A percentile compares a stretch with the other conserved stretches of the same genome.
Evolutionary conservation across 495 filamentous ascomycete species (phyloP).

Genomic region (Neurospora sublineolata): DNA sequence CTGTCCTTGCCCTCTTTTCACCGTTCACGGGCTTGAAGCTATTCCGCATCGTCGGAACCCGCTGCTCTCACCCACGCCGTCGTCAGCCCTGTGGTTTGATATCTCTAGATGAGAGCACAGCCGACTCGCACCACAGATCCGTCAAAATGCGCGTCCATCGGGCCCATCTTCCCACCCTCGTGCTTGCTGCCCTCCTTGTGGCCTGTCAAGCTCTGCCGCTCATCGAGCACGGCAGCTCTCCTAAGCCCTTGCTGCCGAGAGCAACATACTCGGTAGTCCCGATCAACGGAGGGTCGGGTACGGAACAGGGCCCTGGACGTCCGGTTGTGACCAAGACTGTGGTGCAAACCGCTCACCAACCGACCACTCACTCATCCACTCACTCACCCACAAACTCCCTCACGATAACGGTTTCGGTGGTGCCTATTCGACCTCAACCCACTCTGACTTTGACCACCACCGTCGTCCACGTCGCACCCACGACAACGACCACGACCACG

Average conservation of each 20-base stretch:
- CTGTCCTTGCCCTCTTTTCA: background rate
- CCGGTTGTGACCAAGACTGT: conserved; percentile 11
- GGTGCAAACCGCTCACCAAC: conserved; percentile 3
- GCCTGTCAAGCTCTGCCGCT: conserved; percentile 8
- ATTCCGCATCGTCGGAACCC: background rate
- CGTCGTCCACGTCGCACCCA: background rate
- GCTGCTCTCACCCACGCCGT: background rate
- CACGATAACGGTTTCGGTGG: conserved; percentile 5
- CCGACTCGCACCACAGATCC: background rate
- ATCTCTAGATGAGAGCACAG: background rate
- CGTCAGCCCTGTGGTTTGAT: background rate
- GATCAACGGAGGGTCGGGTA: conserved; percentile 16
- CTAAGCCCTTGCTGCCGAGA: conserved; percentile 8
- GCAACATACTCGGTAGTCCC: conserved; percentile 21
- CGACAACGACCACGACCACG: background rate
- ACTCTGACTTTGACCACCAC: conserved; percentile 5
- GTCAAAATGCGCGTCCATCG: conserved; percentile 13
- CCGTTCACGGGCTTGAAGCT: background rate
- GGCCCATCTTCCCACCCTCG: background rate
- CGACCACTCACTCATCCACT: background rate
- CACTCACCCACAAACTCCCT: background rate
- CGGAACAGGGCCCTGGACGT: background rate
- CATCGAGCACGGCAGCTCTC: conserved; percentile 1
- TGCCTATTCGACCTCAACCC: conserved; percentile 7
- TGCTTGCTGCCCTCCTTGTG: conserved; percentile 1